Conservation (phyloP, 2,329 filamentous ascomycete genomes). For the Pseudogymnoascus sp. region DNA sequence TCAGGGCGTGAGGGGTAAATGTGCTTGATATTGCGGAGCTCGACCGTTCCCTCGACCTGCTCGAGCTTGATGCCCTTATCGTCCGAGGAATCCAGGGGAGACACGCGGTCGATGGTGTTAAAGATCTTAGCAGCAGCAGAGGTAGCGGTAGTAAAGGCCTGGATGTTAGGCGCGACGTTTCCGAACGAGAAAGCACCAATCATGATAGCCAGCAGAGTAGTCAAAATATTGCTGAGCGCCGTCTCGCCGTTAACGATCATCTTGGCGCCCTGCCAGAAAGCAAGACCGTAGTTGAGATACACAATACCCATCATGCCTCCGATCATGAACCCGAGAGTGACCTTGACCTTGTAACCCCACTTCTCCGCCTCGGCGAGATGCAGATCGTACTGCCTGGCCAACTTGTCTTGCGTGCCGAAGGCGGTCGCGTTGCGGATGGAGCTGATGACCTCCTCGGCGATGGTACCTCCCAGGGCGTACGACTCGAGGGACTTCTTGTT, state of each 20-base stretch:
- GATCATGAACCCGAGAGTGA: slow-evolving; percentile 66
- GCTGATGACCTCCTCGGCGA: slow-evolving; percentile 90
- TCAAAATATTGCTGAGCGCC: slow-evolving; percentile 63
- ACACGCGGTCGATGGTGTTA: slow-evolving; percentile 80
- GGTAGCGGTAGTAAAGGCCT: slow-evolving; percentile 76
- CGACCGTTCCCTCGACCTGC: slow-evolving; percentile 65
- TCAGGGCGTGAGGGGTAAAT: slow-evolving; percentile 92
- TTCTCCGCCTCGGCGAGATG: slow-evolving; percentile 66
- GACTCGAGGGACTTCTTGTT: slow-evolving; percentile 69
- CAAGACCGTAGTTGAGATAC: slow-evolving; percentile 78
- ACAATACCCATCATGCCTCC: slow-evolving; percentile 75
- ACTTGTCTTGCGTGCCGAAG: slow-evolving; percentile 85
- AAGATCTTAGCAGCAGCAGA: slow-evolving; percentile 88
- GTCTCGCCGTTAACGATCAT: slow-evolving; percentile 62
- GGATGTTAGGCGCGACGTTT: slow-evolving; percentile 75
- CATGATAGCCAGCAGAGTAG: slow-evolving; percentile 82
- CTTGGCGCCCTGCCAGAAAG: slow-evolving; percentile 79
- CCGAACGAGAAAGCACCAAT: slow-evolving; percentile 88
- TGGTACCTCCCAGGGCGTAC: slow-evolving; percentile 75
- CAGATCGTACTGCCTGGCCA: slow-evolving; percentile 75
- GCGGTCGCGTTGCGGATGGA: slow-evolving; percentile 88
- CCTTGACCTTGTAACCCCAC: slow-evolving; percentile 69
- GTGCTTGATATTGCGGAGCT: slow-evolving; percentile 75
- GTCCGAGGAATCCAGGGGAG: slow-evolving; percentile 70
- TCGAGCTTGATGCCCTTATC: slow-evolving; percentile 66